Conservation (phyloP, 2,329 filamentous ascomycete genomes). For the Whalleya microplaca region DNA sequence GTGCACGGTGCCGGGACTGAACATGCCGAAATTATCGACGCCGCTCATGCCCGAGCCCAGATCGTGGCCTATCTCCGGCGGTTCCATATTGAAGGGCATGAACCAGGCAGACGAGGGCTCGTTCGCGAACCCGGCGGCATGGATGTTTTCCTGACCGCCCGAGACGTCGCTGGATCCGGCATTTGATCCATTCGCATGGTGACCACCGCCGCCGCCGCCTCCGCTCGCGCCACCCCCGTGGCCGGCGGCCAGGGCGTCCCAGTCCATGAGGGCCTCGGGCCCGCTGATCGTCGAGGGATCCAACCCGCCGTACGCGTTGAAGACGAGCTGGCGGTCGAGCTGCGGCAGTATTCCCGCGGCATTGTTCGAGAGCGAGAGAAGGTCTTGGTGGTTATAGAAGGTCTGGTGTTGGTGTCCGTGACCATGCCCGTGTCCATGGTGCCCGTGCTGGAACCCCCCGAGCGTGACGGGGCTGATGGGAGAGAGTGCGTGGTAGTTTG, state of each 20-base stretch:
- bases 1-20: constrained; percentile 45
- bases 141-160: constrained; percentile 31
- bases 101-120: constrained; percentile 78
- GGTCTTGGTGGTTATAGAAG: constrained; percentile 55
- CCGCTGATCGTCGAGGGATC: constrained; percentile 46
- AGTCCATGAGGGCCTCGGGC: constrained; percentile 48
- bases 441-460: constrained; percentile 30
- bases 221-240: constrained; percentile 34
- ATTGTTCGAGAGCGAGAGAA: constrained; percentile 57
- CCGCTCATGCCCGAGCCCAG: constrained; percentile 45
- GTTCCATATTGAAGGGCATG: constrained; percentile 89
- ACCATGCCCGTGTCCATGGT: constrained; percentile 25
- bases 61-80: constrained; percentile 63
- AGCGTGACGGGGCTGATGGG: constrained; percentile 53
- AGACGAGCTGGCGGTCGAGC: constrained; percentile 76
- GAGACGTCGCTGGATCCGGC: constrained; percentile 32
- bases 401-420: constrained; percentile 38
- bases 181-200: constrained; percentile 36
- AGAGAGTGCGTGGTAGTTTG: constrained; percentile 52
- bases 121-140: constrained; percentile 30
- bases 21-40: constrained; percentile 56
- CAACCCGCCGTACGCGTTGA: constrained; percentile 68
- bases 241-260: constrained; percentile 45
- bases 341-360: constrained; percentile 63
- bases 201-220: too few relatives aligned